These are phyloP conservation scores for Exophiala sp. DNA, from an alignment of 2,329 filamentous ascomycete genomes.

Conservation along the genomic window DNA sequence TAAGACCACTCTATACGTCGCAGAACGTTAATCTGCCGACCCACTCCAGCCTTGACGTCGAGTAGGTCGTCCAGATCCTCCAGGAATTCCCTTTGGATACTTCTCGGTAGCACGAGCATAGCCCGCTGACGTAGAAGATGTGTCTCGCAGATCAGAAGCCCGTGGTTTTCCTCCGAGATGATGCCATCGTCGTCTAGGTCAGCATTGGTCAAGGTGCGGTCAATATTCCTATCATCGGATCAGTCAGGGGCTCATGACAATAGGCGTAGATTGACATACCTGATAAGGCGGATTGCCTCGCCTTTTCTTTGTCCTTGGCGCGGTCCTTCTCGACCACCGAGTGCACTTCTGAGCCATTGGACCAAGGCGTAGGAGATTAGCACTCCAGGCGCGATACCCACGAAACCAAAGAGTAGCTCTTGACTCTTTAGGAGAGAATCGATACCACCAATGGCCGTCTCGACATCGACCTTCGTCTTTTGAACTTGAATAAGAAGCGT, in stretches of 20 bases:
- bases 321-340: slow-evolving; percentile 69
- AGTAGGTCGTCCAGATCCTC: slow-evolving; percentile 84
- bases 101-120: slow-evolving; percentile 63
- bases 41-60: slow-evolving; percentile 72
- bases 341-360: slow-evolving; percentile 66
- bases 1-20: slow-evolving; percentile 90
- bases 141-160: slow-evolving; percentile 82
- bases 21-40: slow-evolving; percentile 72
- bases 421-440: slow-evolving; percentile 93
- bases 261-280: slow-evolving; percentile 41
- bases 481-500: slow-evolving; percentile 94
- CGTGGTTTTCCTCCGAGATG: slow-evolving; percentile 88
- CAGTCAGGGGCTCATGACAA: neutral
- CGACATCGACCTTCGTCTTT: slow-evolving; percentile 97
- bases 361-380: slow-evolving; percentile 73
- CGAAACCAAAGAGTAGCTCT: slow-evolving; percentile 91
- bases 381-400: slow-evolving; percentile 89
- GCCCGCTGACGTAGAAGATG: slow-evolving; percentile 74
- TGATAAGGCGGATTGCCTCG: slow-evolving; percentile 71
- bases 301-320: slow-evolving; percentile 63
- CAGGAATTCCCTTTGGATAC: slow-evolving; percentile 77
- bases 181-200: slow-evolving; percentile 69
- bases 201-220: slow-evolving; percentile 70
- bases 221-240: slow-evolving; percentile 61
- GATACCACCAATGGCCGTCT: slow-evolving; percentile 93